Evolutionary conservation across 2,329 filamentous ascomycete species (phyloP), one percentile per base, ranked within the genome.

Genomic region (Coniochaeta sp.): DNA sequence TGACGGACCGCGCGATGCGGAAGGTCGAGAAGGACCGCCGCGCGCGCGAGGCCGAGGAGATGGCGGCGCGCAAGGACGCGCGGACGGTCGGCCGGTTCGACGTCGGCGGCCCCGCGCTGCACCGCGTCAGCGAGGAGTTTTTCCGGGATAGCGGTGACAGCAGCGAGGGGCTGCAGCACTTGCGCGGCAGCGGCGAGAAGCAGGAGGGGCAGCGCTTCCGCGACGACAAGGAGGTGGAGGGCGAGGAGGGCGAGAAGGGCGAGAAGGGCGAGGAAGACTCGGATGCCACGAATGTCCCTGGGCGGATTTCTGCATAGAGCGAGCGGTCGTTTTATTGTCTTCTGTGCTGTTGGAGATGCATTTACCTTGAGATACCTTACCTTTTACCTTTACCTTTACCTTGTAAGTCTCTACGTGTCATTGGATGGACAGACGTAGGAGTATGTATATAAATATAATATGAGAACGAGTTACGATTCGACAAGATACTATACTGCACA

Each of bases 1-100:
- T 96, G 60, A 96, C 91, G 57, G 70, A 78, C 34, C 76, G 84
- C 59, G 81, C 81, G 9, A 81, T 81, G 58, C 75, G 78, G 61
- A 77, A 79, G 58, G 73, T 80, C 61, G 74, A 77, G 65, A 79
- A 79, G 64, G 78, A 79, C 68, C 75, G 79, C 64, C 78, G 79
- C 68, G 73, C 73, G 61, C 66, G 70, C 56, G 71, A 70, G 55
- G 71, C 70, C 55, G 64, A 68, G 60, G 66, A 70, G 32, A 65
- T 65, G 52, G 61, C 52, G 19, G 50, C 44, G 19, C 4, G 54
- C 3, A 56, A 56, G 54, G 54, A 36, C 12, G 54, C n/a, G 19
- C 19, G 24, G 8, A 3, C 36, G 22, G 54, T 24, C 28, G 54
- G 54, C n/a, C 4, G 54, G 34, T 56, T 56, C n/a, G 54, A 56